Evolutionary conservation across 495 filamentous ascomycete genomes (phyloP), one percentile per base, ranked within the genome.

Genomic region (Astrocystis sublimbata): DNA sequence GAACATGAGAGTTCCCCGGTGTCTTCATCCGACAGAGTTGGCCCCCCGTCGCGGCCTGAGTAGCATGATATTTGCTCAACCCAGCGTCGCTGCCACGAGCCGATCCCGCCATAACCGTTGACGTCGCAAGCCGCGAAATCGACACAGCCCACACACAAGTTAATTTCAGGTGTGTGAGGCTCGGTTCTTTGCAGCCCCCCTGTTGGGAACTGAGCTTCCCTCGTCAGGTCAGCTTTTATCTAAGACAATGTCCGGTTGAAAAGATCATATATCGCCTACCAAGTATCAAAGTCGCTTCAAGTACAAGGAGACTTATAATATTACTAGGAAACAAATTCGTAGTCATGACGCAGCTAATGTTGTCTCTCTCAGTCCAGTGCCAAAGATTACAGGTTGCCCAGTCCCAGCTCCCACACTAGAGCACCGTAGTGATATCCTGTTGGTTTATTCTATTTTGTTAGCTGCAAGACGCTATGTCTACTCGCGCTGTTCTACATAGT

Each of bases 181-280:
- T 36, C 58, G 58, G 58, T 53, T 23, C 47, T 61, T 61, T 61
- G 58, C 58, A 61, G 58, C n/a, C 43, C 9, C 21, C 52, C 46
- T 60, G 15, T 26, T 45, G 28, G 28, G 26, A 10, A 33, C 35
- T 31, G 54, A 57, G 35, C 28, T 10, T 19, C 9, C 40, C 15
- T 43, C 52, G 54, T 35, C 33, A 10, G 35, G 40, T n/a, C 28
- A 45, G 45, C 23, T 9, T 15, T 45, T 1, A 7, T 23, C 17
- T 45, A 5, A 15, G 15, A 35, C 21, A 33, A 30, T 17, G 8
- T 35, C 52, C 6, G 7, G 35, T 41, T 15, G 19, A 12, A 9
- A 7, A 30, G 52, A 41, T 4, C 13, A 23, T 17, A 17, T 41
- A 41, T 4, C 13, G 15, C 17, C 9, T 41, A 41, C 24, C 36